Conservation (phyloP, 2,329 filamentous ascomycete genomes). For the Arthrobotrys iridis region DNA sequence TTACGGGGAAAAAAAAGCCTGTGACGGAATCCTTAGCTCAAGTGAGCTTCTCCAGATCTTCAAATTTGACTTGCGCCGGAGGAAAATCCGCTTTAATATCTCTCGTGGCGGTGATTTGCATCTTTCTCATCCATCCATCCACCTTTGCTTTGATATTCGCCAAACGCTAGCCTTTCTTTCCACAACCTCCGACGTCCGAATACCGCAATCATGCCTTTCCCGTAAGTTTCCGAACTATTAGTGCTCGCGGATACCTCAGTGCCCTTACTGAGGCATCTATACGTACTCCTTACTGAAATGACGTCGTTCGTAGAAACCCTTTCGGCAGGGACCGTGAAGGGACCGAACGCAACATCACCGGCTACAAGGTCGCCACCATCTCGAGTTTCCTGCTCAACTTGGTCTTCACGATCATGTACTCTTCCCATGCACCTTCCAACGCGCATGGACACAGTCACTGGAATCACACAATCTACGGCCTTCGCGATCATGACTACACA, state of each 20-base stretch:
- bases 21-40: neutral
- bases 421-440: slow-evolving; percentile 67
- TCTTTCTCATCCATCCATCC: neutral
- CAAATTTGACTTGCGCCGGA: neutral
- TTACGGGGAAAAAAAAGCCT: neutral
- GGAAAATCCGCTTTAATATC: neutral
- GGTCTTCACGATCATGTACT: slow-evolving; percentile 78
- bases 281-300: neutral
- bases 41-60: neutral
- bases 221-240: slow-evolving; percentile 16
- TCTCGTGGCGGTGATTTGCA: neutral
- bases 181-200: neutral
- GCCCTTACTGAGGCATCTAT: neutral
- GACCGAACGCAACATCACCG: slow-evolving; percentile 65
- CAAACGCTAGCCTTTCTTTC: neutral
- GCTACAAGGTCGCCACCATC: slow-evolving; percentile 79
- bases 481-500: slow-evolving; percentile 71
- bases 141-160: neutral
- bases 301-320: slow-evolving; percentile 51
- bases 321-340: slow-evolving; percentile 56
- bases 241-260: neutral
- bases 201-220: slow-evolving; percentile 21
- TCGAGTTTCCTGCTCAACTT: slow-evolving; percentile 79
- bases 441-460: slow-evolving; percentile 69
- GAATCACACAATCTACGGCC: slow-evolving; percentile 76